Base-by-base conservation (phyloP, 2,329 filamentous ascomycete species). In the Rhinocladiella similis region DNA sequence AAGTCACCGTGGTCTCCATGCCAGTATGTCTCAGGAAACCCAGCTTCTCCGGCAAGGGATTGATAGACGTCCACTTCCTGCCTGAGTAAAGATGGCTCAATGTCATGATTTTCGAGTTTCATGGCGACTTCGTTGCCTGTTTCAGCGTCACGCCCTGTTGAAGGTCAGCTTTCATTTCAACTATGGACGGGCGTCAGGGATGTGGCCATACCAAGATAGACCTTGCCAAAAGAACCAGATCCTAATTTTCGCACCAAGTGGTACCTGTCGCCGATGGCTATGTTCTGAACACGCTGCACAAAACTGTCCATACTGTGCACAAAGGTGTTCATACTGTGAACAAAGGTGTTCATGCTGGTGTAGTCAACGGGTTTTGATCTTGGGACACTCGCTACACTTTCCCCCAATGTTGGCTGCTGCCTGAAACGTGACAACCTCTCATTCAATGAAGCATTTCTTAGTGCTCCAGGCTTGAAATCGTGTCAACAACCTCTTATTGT, bases 71-170 rank as follows among this genome's bases (percentile, higher is more conserved):
- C 36, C n/a, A 48, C 50, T 56, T 67, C 62, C 41, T 53, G 20
- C 36, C 57, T 19, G 7, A 66, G 59, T 1, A 63, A 38, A 22
- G 61, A 62, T 13, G 62, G 63, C 20, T 54, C 58, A 14, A 59
- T 49, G 1, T 14, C 35, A 16, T 54, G 29, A 36, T 64, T 58
- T 50, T 64, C 64, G 46, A 66, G 55, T 63, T 65, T 65, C 22
- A 65, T 60, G 49, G 64, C 64, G 33, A 66, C 59, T 18, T 63
- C 62, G 36, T 61, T 47, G 38, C 53, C 61, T n/a, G 59, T 56
- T 7, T 60, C 50, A 19, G 54, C 60, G 19, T 63, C 56, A 48
- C 38, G 38, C 38, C 38, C 38, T 42, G n/a, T 42, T 42, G 38
- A 42, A 14, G 9, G 38, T 42, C 6, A 42, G 38, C 10, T 16